Evolutionary conservation across 108 stramenopile genomes (phyloP).

Genomic region (Cyclotella baltica): DNA sequence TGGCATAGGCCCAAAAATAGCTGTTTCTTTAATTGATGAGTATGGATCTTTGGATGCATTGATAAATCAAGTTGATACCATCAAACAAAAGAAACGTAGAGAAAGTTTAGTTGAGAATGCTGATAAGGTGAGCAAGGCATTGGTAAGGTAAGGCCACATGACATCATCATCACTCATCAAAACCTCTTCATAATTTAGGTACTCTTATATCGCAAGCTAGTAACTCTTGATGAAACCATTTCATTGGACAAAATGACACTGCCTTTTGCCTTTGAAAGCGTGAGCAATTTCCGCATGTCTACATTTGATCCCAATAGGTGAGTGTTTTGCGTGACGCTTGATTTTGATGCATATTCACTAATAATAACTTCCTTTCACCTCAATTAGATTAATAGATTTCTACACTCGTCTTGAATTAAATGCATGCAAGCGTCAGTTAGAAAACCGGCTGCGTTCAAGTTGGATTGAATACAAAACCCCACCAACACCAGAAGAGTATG

Average conservation of each 20-base stretch:
- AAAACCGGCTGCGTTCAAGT: constrained; percentile 42
- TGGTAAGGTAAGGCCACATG: too few species aligned
- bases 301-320: constrained; percentile 46
- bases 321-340: neutral
- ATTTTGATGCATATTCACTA: neutral
- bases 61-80: constrained; percentile 56
- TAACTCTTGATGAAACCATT: constrained; percentile 33
- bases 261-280: constrained; percentile 37
- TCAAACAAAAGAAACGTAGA: constrained; percentile 73
- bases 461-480: constrained; percentile 49
- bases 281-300: constrained; percentile 46
- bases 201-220: constrained; percentile 41
- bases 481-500: constrained; percentile 66
- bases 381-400: constrained; percentile 23
- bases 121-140: constrained; percentile 66
- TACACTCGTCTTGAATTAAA: constrained; percentile 44
- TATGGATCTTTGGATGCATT: constrained; percentile 71
- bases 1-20: constrained; percentile 92
- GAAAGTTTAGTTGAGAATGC: constrained; percentile 61
- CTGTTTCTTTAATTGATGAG: constrained; percentile 72
- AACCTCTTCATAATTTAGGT: constrained; percentile 20
- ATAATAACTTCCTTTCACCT: neutral
- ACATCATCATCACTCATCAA: too few species aligned
- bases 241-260: constrained; percentile 28
- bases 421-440: constrained; percentile 43